Conservation (phyloP, 106 monocot genomes). For the Triglochin maritima region DNA sequence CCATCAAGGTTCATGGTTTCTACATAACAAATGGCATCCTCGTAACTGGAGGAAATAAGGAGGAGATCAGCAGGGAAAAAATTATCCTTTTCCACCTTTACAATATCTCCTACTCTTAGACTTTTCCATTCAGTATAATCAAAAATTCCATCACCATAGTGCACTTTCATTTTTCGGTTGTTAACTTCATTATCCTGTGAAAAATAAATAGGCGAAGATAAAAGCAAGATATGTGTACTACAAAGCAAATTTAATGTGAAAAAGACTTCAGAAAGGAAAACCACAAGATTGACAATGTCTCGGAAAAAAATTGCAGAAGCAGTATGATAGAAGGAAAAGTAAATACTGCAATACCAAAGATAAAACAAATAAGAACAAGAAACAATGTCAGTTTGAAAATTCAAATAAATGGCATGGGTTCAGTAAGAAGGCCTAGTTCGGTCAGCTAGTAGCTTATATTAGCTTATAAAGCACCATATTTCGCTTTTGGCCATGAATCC, state of each 20-base stretch:
- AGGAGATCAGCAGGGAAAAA: conserved; percentile 87
- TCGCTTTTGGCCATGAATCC: no score
- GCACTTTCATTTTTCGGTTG: conserved; percentile 57
- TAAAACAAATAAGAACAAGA: no score
- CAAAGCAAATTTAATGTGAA: neutral
- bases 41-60: conserved; percentile 80
- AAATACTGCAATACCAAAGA: no score
- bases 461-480: no score
- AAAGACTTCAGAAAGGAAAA: no score
- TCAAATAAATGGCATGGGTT: no score
- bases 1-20: conserved; percentile 98
- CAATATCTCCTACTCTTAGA: conserved; percentile 73
- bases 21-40: conserved; percentile 87
- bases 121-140: conserved; percentile 54
- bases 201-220: neutral
- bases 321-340: no score
- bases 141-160: conserved; percentile 47
- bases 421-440: no score
- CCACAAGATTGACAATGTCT: no score
- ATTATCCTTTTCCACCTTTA: conserved; percentile 77
- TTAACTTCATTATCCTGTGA: conserved; percentile 76
- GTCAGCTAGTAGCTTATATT: no score
- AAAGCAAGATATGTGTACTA: neutral
- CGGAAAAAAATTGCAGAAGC: no score
- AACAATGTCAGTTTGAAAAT: no score